Evolutionary conservation across 768 basidiomycete genomes (phyloP), one percentile per base, ranked within the genome.

Genomic region (Lentinula raphanica): DNA sequence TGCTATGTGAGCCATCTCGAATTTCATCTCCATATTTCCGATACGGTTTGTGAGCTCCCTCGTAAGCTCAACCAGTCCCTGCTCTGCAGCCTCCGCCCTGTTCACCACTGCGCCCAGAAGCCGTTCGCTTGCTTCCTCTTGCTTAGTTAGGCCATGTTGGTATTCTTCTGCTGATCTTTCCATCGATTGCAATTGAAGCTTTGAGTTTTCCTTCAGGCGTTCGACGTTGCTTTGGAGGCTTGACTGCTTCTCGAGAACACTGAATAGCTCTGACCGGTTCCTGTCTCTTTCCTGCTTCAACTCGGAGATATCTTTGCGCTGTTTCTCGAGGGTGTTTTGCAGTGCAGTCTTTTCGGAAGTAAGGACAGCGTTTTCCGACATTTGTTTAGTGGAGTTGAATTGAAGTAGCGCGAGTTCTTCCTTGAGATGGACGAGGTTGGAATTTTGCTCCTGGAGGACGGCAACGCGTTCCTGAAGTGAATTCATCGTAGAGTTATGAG

Each of bases 21-120:
- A 27, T 23, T 58, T 25, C n/a, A 35, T 39, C 48, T 58, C 32
- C 50, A 44, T 32, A 12, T 9, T 50, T 7, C 23, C 31, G 13
- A 56, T 3, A 27, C 44, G 25, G 4, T 35, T 31, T 29, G 15
- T 21, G 15, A 76, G 63, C 23, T 61, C 63, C 2, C 56, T 62
- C 29, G 73, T 74, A 55, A 67, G 65, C 9, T 17, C 56, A 40
- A 59, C 61, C 25, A 69, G 38, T 12, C 39, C 40, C 19, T 60
- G 62, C 62, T 75, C 74, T 1, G 72, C 67, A 15, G 57, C 56
- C 25, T 58, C 56, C 1, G 69, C 68, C 1, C 72, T 68, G 46
- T 62, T 66, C 38, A 64, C 66, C 59, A 72, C 67, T 2, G 66
- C 63, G 31, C 66, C 60, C 5, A 67, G 35, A 6, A 72, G 59